Conservation (phyloP, 306 rosid genomes). For the Cucurbita maxima region DNA sequence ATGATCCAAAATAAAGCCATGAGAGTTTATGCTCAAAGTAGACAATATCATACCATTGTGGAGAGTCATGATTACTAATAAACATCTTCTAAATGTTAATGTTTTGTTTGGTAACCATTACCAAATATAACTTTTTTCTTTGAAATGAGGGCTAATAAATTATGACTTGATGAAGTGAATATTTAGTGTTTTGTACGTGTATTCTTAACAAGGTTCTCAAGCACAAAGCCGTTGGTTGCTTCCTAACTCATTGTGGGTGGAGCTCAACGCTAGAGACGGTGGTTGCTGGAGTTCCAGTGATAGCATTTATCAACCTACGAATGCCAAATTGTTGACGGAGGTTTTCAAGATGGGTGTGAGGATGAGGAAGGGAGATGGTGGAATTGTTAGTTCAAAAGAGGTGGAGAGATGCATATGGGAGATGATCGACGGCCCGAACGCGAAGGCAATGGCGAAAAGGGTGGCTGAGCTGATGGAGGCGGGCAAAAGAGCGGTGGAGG, state of each 20-base stretch:
- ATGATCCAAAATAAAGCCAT: too few species aligned
- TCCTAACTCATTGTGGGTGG: conserved; percentile 56
- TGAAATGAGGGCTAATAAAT: too few species aligned
- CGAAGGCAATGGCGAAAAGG: conserved; percentile 18
- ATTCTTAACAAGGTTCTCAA: background rate
- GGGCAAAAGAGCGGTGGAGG: conserved; percentile 16
- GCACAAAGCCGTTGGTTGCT: conserved; percentile 44
- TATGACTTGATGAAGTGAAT: too few species aligned
- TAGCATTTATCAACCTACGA: conserved; percentile 42
- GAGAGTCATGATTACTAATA: too few species aligned
- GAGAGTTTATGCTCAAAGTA: too few species aligned
- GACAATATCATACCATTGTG: too few species aligned
- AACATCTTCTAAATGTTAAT: too few species aligned
- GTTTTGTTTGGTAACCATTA: too few species aligned
- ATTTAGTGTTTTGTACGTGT: too few species aligned
- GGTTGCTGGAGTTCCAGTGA: conserved; percentile 32
- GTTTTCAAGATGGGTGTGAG: conserved; percentile 32
- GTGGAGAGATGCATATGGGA: conserved; percentile 33
- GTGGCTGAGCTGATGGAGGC: conserved; percentile 25
- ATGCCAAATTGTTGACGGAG: conserved; percentile 26
- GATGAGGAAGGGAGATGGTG: conserved; percentile 15
- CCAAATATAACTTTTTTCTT: too few species aligned
- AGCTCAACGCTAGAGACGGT: conserved; percentile 38
- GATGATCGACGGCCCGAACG: conserved; percentile 25
- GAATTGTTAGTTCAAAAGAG: conserved; percentile 18